Conservation (phyloP, 495 filamentous ascomycete genomes). For the Aspergillus campestris region DNA sequence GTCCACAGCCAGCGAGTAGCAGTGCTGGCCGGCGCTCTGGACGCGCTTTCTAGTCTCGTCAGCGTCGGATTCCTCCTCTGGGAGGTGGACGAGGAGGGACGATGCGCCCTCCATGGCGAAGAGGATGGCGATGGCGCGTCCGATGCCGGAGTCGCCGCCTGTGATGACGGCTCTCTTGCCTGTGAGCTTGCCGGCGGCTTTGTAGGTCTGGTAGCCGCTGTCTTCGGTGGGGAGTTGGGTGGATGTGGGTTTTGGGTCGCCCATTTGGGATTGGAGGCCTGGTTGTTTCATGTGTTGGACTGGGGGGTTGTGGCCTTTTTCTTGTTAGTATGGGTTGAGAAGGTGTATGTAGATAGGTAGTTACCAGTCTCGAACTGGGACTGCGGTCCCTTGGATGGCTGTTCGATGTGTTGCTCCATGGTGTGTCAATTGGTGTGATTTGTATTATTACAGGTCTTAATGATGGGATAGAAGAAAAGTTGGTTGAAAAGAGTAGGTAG, state of each 20-base stretch:
- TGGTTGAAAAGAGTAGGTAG: no score
- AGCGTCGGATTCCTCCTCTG: constrained; percentile 70
- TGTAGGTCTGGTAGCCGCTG: constrained; percentile 65
- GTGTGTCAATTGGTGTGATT: no score
- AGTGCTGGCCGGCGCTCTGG: constrained; percentile 54
- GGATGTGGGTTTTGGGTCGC: constrained; percentile 50
- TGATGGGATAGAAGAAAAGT: no score
- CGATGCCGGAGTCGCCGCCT: constrained; percentile 77
- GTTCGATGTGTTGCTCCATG: no score
- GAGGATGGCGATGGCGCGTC: constrained; percentile 67
- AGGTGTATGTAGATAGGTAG: no score
- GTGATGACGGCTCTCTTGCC: constrained; percentile 75
- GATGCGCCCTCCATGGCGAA: constrained; percentile 81
- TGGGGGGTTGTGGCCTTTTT: constrained; percentile 57
- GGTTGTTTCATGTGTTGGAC: constrained; percentile 61
- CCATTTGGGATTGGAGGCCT: constrained; percentile 58
- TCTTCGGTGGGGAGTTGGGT: constrained; percentile 63
- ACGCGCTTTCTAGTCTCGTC: constrained; percentile 63
- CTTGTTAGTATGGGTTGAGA: no score
- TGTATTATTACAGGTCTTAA: no score
- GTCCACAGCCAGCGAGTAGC: constrained; percentile 53
- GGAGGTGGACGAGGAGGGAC: constrained; percentile 64
- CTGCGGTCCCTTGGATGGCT: no score
- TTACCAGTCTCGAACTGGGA: no score
- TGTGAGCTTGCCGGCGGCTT: constrained; percentile 66